These are phyloP conservation scores for Heterobasidion occidentale DNA, from an alignment of 1,284 basidiomycete species.

Conservation along the genomic window DNA sequence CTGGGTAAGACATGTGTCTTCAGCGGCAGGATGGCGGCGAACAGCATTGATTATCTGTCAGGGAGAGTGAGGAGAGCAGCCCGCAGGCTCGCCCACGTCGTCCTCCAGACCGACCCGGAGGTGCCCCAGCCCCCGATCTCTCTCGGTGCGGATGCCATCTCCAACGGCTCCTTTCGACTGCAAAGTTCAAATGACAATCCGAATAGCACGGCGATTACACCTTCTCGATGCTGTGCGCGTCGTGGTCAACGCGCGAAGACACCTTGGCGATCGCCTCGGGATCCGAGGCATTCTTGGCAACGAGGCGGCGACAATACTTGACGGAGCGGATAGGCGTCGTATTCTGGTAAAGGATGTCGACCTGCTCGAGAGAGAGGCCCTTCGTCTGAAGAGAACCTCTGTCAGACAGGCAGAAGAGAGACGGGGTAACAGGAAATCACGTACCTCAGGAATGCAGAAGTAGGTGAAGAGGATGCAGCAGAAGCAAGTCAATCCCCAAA, in stretches of 20 bases:
- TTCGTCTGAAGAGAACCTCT: no score
- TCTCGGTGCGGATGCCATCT: no score
- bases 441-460: conserved; percentile 63
- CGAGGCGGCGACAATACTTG: conserved; percentile 26
- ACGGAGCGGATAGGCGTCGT: conserved; percentile 35
- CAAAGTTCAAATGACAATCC: not conserved
- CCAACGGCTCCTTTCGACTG: no score
- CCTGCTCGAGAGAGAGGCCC: conserved; percentile 67
- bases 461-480: conserved; percentile 70
- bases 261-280: not conserved
- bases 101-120: no score
- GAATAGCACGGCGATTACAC: not conserved
- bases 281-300: not conserved
- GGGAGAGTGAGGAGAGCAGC: no score
- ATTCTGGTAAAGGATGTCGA: conserved; percentile 51
- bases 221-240: not conserved
- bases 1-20: no score
- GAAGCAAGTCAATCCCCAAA: conserved; percentile 76
- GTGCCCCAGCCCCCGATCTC: no score
- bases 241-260: not conserved
- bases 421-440: not conserved
- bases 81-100: no score
- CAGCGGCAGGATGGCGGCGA: no score
- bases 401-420: not conserved
- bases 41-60: no score